Evolutionary conservation across 768 basidiomycete genomes (phyloP).

Genomic region (Termitomyces heimii): DNA sequence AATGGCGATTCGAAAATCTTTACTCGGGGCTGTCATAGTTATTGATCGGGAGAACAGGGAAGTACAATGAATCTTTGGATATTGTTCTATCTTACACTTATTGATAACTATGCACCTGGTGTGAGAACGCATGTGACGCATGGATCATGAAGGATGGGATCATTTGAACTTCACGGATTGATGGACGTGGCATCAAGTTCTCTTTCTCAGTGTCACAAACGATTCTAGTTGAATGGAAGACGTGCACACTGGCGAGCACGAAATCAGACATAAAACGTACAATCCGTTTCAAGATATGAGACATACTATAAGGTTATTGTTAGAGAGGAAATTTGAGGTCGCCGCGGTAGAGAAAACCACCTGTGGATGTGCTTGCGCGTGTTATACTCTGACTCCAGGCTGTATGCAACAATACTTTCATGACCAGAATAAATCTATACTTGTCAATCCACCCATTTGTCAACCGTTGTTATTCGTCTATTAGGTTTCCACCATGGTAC

Average conservation of each 20-base stretch:
- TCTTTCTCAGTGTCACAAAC: not conserved
- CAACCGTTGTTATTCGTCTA: not conserved
- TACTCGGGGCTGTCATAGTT: constrained; percentile 12
- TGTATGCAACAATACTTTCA: not conserved
- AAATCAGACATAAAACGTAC: not conserved
- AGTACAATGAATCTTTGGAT: not conserved
- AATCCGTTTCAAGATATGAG: not conserved
- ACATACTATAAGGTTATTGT: not conserved
- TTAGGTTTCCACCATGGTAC: too few relatives aligned
- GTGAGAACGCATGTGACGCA: not conserved
- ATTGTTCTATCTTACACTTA: too few relatives aligned
- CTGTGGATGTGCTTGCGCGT: not conserved
- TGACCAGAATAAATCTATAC: not conserved
- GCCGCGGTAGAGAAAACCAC: not conserved
- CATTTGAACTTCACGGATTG: not conserved
- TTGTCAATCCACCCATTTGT: not conserved
- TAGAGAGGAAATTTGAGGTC: not conserved
- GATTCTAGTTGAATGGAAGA: not conserved
- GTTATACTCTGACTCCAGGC: not conserved
- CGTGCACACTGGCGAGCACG: not conserved
- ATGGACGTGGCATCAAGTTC: not conserved
- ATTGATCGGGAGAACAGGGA: too few relatives aligned
- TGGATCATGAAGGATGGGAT: not conserved
- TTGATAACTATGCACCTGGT: not conserved
- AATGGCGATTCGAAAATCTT: constrained; percentile 45